These are phyloP conservation scores for Cyclospora cayetanensis DNA, from an alignment of 169 alveolate genomes.

Conservation along the genomic window DNA sequence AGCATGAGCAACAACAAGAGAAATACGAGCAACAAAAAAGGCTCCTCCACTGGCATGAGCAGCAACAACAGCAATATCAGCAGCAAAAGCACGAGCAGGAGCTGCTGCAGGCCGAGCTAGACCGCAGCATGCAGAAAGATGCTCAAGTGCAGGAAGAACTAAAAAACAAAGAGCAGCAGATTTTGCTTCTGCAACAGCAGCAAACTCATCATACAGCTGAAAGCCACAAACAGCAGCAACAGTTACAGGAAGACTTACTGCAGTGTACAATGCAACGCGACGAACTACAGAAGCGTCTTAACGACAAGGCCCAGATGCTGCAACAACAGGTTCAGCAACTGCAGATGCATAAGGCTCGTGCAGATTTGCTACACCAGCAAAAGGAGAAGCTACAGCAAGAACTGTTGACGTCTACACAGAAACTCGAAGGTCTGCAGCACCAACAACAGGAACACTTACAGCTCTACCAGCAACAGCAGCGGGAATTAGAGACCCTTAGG, in stretches of 20 bases:
- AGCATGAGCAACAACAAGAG: too few species aligned
- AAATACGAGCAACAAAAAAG: too few species aligned
- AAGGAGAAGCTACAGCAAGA: neutral
- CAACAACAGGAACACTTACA: neutral
- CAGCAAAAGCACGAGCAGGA: neutral
- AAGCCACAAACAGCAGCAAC: neutral
- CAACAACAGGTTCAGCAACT: neutral
- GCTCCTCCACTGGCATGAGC: too few species aligned
- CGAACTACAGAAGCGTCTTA: neutral
- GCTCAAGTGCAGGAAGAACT: neutral
- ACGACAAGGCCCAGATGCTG: neutral
- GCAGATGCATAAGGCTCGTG: too few species aligned
- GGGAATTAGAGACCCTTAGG: neutral
- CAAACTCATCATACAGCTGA: neutral
- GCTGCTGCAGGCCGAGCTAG: neutral
- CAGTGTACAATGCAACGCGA: neutral
- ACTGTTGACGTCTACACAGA: neutral
- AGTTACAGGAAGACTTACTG: neutral
- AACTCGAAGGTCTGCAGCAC: neutral
- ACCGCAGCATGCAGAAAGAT: neutral
- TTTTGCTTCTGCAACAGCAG: neutral
- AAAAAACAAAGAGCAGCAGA: neutral
- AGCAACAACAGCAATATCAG: neutral
- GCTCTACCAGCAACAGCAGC: neutral
- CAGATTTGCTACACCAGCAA: neutral